Percentiles rank a stretch among this genome's conserved stretches.
Conservation (phyloP, 257 asterid genomes). For the Solanum clarkiae region DNA sequence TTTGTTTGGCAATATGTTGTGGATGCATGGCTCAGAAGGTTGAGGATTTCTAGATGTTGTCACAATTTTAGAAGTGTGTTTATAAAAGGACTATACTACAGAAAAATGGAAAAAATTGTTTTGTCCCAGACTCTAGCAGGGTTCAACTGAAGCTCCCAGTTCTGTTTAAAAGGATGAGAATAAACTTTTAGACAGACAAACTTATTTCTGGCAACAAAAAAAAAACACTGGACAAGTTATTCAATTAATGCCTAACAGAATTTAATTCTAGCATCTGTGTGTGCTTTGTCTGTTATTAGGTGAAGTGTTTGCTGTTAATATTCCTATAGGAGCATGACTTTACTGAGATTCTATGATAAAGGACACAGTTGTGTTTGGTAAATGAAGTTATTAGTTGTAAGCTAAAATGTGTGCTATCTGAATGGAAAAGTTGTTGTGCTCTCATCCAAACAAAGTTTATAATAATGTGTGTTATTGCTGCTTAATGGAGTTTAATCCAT, state of each 20-base stretch:
- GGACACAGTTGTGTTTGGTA: neutral
- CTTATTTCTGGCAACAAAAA: neutral
- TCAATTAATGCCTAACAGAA: neutral
- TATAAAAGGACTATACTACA: neutral
- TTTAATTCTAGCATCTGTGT: neutral
- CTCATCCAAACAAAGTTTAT: neutral
- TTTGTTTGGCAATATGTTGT: neutral
- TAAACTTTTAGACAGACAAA: neutral
- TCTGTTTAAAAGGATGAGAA: neutral
- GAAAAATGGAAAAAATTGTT: neutral
- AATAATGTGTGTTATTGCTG: neutral
- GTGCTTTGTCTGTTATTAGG: neutral
- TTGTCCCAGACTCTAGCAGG: neutral
- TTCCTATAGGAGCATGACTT: neutral
- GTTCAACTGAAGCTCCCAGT: neutral
- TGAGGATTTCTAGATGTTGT: neutral
- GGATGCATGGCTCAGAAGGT: neutral
- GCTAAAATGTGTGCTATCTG: neutral
- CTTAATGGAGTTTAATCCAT: neutral
- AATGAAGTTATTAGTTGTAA: neutral
- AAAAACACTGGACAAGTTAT: neutral
- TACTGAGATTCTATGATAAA: neutral
- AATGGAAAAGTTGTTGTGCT: neutral
- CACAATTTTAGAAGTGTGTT: neutral
- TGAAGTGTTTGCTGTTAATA: neutral